Evolutionary conservation across 2,329 filamentous ascomycete species (phyloP), one percentile per base, ranked within the genome.

Genomic region (Penicillium sp.): DNA sequence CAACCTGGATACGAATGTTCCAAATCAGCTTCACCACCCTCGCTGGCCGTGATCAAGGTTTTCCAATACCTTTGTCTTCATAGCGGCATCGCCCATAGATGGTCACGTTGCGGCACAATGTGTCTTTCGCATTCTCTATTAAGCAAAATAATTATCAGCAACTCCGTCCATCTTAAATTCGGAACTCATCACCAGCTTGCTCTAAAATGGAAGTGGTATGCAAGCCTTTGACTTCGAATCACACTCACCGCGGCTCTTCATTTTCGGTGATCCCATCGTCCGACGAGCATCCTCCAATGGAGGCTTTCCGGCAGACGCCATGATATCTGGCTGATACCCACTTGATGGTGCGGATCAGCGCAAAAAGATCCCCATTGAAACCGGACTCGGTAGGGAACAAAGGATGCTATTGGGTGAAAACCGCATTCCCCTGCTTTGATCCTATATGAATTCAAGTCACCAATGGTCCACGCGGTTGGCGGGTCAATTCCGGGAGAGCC

Each of bases 31-130:
- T 46, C 37, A 55, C n/a, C 29, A 37, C 26, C 29, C 44, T 53
- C 22, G 7, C 26, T 43, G 18, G 14, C 32, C 13, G 29, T 55
- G 38, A 45, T 38, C 26, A 51, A 46, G 11, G 29, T 50, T 35
- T 13, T 13, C 13, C 13, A n/a, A 42, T 61, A 77, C 90, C 91
- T 77, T 90, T 88, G 71, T 95, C 90, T 78, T 95, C 90, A 76
- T 92, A 96, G 62, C 91, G 88, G 74, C 92, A 97, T 75, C 93
- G 89, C 54, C 92, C 92, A 74, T 96, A 96, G 67, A 97, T 96
- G 60, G 92, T 84, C 59, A 97, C 88, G 76, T 97, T 96, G 70
- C 92, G 88, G 77, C 92, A 97, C 55, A 93, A 83, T 7, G 90
- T 96, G 72, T 95, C 92, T 77, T 93, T 95, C 50, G 85, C 79